phyloP scores from a whole-genome alignment of 257 asterid genomes.

The Cruciata laevipes region DNA sequence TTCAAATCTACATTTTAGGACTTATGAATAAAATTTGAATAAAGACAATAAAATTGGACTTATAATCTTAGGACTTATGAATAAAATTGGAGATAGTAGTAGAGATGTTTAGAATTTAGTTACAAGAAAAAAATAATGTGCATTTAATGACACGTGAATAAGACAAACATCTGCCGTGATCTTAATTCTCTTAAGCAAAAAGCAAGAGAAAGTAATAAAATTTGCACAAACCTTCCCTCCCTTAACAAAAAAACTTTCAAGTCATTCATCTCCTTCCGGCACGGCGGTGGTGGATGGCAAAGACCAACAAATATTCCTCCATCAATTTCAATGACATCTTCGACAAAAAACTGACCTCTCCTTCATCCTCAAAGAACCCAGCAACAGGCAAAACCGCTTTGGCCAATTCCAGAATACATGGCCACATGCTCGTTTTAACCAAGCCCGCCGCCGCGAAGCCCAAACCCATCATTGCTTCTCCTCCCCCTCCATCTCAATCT shows the following conservation, averaged over 20 bases:
- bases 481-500: conserved; percentile 23
- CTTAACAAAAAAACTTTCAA: not conserved
- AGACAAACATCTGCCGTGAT: too few species aligned
- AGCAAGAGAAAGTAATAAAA: too few species aligned
- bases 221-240: too few species aligned
- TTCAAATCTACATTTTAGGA: too few species aligned
- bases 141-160: too few species aligned
- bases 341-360: conserved; percentile 43
- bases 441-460: conserved; percentile 57
- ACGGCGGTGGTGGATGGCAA: conserved; percentile 85
- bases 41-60: too few species aligned
- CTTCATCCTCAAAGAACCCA: not conserved
- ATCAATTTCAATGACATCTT: conserved; percentile 70
- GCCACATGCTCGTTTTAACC: conserved; percentile 74
- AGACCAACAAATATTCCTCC: conserved; percentile 68
- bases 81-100: too few species aligned
- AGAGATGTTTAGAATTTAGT: too few species aligned
- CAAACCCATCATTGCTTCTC: conserved; percentile 32
- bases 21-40: too few species aligned
- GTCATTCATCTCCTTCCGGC: conserved; percentile 15
- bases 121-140: too few species aligned
- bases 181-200: too few species aligned
- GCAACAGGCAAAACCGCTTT: not conserved
- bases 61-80: too few species aligned
- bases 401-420: conserved; percentile 67